Evolutionary conservation across 768 basidiomycete species (phyloP).

Genomic region (Gloeopeniophorella convolvens): DNA sequence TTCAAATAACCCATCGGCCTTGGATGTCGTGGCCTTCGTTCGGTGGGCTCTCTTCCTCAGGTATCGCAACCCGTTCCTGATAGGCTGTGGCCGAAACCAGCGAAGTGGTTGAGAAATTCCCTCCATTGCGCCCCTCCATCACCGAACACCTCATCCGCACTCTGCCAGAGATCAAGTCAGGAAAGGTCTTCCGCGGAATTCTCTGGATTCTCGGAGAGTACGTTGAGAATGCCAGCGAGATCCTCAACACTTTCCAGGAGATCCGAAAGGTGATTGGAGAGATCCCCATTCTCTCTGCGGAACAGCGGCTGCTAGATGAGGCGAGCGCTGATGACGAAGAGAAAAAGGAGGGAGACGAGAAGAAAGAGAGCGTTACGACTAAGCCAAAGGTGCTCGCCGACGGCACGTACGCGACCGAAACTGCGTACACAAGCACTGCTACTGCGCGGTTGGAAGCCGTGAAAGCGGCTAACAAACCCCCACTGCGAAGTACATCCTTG

Average conservation of each 20-base stretch:
- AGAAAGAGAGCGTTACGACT: conserved; percentile 39
- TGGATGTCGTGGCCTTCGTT: conserved; percentile 89
- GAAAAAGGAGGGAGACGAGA: conserved; percentile 43
- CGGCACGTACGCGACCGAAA: conserved; percentile 97
- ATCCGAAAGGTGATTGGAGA: conserved; percentile 86
- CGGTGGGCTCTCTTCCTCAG: conserved; percentile 31
- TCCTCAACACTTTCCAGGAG: conserved; percentile 67
- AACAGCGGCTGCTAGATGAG: conserved; percentile 78
- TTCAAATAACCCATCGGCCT: conserved; percentile 88
- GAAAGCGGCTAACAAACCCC: conserved; percentile 85
- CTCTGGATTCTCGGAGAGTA: conserved; percentile 99
- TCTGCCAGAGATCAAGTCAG: conserved; percentile 84
- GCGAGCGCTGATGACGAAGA: conserved; percentile 51
- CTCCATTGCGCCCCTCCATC: conserved; percentile 72
- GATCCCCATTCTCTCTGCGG: conserved; percentile 92
- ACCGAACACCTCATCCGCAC: conserved; percentile 79
- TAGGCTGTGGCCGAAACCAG: conserved; percentile 29
- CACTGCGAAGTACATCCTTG: conserved; percentile 59
- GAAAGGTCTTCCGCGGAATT: conserved; percentile 93
- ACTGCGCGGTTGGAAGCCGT: conserved; percentile 69
- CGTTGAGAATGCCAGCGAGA: conserved; percentile 58
- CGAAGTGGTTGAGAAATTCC: conserved; percentile 98
- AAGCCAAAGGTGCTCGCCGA: conserved; percentile 85
- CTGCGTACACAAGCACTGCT: conserved; percentile 66
- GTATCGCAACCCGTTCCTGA: background rate